A percentile compares a stretch with the other conserved stretches of the same genome.
Evolutionary conservation across 495 filamentous ascomycete species (phyloP).

Genomic region (Cladorrhinum samala): DNA sequence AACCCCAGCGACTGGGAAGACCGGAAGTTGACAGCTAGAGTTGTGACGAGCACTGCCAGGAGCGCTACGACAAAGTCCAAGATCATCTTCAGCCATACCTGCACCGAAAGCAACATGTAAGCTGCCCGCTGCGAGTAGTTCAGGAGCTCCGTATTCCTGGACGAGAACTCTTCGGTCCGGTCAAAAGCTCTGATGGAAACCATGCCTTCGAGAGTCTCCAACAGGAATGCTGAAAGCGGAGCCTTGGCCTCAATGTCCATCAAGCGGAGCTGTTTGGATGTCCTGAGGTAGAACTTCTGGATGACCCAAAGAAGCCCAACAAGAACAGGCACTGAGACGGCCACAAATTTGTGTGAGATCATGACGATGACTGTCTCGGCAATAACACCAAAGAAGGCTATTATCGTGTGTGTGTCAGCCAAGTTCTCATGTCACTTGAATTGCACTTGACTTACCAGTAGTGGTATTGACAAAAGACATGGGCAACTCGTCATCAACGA

Average conservation of each 20-base stretch:
- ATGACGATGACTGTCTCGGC: constrained; percentile 10
- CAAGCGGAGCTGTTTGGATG: constrained; percentile 51
- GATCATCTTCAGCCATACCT: constrained; percentile 45
- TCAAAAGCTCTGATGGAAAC: constrained; percentile 43
- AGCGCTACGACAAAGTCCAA: constrained; percentile 40
- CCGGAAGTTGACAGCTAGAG: constrained; percentile 33
- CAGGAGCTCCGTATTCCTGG: constrained; percentile 37
- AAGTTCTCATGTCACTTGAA: too few relatives aligned
- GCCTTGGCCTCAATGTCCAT: constrained; percentile 45
- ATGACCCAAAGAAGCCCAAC: constrained; percentile 37
- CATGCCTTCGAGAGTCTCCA: constrained; percentile 40
- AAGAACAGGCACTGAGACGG: constrained; percentile 26
- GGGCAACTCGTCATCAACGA: constrained; percentile 7
- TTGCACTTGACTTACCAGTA: too few relatives aligned
- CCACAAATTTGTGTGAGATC: constrained; percentile 3
- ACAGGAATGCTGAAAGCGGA: constrained; percentile 32
- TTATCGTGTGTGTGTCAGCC: too few relatives aligned
- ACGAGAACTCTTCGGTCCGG: constrained; percentile 29
- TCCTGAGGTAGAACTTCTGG: constrained; percentile 51
- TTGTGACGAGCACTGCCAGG: constrained; percentile 34
- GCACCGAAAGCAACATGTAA: constrained; percentile 42
- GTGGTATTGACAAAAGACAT: constrained; percentile 8
- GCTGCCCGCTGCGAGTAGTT: constrained; percentile 44
- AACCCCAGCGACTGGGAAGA: constrained; percentile 24
- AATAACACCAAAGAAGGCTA: constrained; percentile 16